Base-by-base conservation (phyloP, 2,329 filamentous ascomycete genomes). In the Bipolaris gigantea region DNA sequence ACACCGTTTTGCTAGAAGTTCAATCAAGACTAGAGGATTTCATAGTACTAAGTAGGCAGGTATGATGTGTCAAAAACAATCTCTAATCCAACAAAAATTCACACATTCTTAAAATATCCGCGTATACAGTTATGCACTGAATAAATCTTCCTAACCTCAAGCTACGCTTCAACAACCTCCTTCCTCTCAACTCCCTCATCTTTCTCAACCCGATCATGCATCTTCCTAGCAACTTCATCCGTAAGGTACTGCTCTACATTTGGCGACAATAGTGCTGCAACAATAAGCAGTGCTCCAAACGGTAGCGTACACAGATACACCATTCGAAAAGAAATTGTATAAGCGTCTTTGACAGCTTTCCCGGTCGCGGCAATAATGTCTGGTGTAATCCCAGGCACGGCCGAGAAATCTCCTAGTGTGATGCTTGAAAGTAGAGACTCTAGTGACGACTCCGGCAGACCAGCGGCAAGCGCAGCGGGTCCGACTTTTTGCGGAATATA, bases 191-290 rank as follows among this genome's bases (percentile, higher is more conserved):
- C 47, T 16, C 42, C 21, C 4, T 44, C 55, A 8, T 33, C 46
- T 49, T 58, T 64, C 40, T 64, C 59, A 38, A 50, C 35, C 30
- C 45, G 55, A 3, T 49, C 60, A 60, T 77, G 75, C 45, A 80
- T 66, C 57, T 73, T 76, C 66, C 77, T 77, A 11, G 77, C 76
- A 13, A 80, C 77, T 47, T 79, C 74, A 47, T 73, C 66, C 1
- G 73, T 78, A 33, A 80, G 64, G 59, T 73, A 78, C 23, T 74
- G 69, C 57, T 79, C 75, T 16, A 79, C 73, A 56, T 80, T 74
- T 16, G 77, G 77, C 38, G 72, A 67, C 5, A 79, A 57, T 15
- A 73, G 57, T 8, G 76, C 69, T 7, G 73, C 73, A 19, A 73
- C 56, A 8, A 80, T 61, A n/a, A 73, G 48, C 42, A 75, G 54